Evolutionary conservation across 1,284 basidiomycete genomes (phyloP).

Genomic region (Chalciporus sp.): DNA sequence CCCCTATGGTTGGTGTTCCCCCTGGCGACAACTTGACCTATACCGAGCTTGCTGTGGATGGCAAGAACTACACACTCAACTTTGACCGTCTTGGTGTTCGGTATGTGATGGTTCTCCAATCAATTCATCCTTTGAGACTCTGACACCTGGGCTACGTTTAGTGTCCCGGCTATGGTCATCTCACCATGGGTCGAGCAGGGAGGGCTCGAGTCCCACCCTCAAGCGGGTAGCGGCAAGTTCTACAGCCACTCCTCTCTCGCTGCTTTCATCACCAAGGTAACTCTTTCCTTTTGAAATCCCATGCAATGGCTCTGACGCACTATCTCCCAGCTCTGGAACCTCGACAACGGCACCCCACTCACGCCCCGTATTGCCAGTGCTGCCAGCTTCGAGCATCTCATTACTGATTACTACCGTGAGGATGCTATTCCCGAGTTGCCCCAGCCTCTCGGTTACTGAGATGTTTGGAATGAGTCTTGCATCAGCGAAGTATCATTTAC

Average conservation of each 20-base stretch:
- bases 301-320: too few relatives aligned
- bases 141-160: too few relatives aligned
- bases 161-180: conserved; percentile 20
- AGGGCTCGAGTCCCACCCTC: conserved; percentile 5
- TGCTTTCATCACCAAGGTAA: neutral
- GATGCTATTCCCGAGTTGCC: conserved; percentile 20
- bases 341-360: conserved; percentile 24
- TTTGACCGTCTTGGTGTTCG: conserved; percentile 30
- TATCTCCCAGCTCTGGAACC: conserved; percentile 20
- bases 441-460: conserved; percentile 5
- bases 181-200: conserved; percentile 31
- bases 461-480: too few relatives aligned
- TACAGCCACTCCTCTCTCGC: neutral
- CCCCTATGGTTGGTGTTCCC: conserved; percentile 26
- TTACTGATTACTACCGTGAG: conserved; percentile 23
- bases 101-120: conserved; percentile 9
- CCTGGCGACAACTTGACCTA: conserved; percentile 29
- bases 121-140: too few relatives aligned
- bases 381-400: conserved; percentile 25
- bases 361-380: conserved; percentile 27
- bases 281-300: too few relatives aligned
- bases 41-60: conserved; percentile 24
- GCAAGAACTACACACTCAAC: conserved; percentile 23
- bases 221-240: too few relatives aligned
- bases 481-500: too few relatives aligned